Evolutionary conservation across 805 yeast genomes (phyloP).

Genomic region (Cyberlindnera subsufficiens): DNA sequence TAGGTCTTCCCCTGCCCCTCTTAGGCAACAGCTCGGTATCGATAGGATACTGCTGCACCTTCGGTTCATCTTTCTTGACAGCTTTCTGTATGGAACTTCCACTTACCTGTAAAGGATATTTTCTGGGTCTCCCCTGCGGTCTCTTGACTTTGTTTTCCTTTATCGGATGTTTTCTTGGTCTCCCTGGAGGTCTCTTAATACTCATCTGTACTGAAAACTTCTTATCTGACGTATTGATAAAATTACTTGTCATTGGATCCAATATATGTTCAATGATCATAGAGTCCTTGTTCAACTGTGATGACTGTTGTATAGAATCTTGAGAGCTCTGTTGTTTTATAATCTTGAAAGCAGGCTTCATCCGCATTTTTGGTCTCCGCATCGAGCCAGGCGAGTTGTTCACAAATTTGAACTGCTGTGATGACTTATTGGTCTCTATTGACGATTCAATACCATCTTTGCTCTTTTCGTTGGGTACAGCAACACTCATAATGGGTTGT

Average conservation of each 20-base stretch:
- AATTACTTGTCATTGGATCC: slow-evolving; percentile 3
- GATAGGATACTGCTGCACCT: slow-evolving; percentile 4
- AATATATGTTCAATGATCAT: slow-evolving; percentile 20
- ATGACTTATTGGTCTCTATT: too few species aligned
- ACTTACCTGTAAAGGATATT: slow-evolving; percentile 16
- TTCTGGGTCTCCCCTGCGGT: slow-evolving; percentile 26
- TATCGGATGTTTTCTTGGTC: slow-evolving; percentile 46
- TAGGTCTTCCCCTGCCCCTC: slow-evolving; percentile 15
- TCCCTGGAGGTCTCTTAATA: slow-evolving; percentile 38
- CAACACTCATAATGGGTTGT: too few species aligned
- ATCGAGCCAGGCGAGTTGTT: slow-evolving; percentile 18
- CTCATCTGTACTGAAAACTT: slow-evolving; percentile 18
- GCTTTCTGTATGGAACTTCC: slow-evolving; percentile 1
- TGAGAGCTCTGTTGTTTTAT: slow-evolving; percentile 6
- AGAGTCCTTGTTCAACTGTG: slow-evolving; percentile 6
- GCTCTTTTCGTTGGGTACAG: too few species aligned
- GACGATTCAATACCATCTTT: too few species aligned
- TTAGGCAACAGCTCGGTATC: slow-evolving; percentile 5
- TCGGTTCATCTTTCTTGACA: background rate
- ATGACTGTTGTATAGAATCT: slow-evolving; percentile 2
- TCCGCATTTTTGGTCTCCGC: slow-evolving; percentile 12
- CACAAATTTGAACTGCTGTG: slow-evolving; percentile 17
- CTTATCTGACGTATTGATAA: slow-evolving; percentile 5
- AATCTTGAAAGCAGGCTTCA: slow-evolving; percentile 23
- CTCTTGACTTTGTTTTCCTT: slow-evolving; percentile 34